phyloP scores from a whole-genome alignment of 768 basidiomycete genomes.

The Calocybe cyanea region DNA sequence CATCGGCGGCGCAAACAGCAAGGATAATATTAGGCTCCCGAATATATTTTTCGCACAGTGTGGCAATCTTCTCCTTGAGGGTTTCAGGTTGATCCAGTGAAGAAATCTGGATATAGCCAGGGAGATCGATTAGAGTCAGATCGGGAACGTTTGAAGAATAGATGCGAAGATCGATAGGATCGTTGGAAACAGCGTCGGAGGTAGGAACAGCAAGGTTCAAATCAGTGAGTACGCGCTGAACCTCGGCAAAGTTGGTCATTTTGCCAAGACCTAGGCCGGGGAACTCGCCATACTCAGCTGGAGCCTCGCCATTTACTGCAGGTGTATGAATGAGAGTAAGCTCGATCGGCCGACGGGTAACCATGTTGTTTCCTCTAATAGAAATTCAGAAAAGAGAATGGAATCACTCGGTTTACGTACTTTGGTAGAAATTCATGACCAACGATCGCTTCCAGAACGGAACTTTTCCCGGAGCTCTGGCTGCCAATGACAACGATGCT shows the following conservation, averaged over 20 bases:
- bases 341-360: conserved; percentile 96
- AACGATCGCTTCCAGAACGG: conserved; percentile 94
- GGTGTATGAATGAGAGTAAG: conserved; percentile 95
- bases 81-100: conserved; percentile 94
- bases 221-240: conserved; percentile 91
- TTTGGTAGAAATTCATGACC: conserved; percentile 98
- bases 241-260: conserved; percentile 86
- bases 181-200: conserved; percentile 87
- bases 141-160: conserved; percentile 96
- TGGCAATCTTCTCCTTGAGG: conserved; percentile 88
- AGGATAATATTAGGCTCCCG: conserved; percentile 99
- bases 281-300: conserved; percentile 90
- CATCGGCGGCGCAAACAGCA: conserved; percentile 98
- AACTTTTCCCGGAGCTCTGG: conserved; percentile 98
- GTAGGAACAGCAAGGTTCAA: conserved; percentile 91
- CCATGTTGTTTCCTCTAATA: conserved; percentile 97
- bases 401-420: conserved; percentile 43
- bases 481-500: conserved; percentile 98
- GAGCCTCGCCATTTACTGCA: conserved; percentile 44
- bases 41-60: conserved; percentile 93
- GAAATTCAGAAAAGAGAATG: neutral
- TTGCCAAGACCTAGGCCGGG: conserved; percentile 85
- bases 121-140: conserved; percentile 94
- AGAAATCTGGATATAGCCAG: conserved; percentile 94
- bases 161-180: conserved; percentile 95